Evolutionary conservation across 1,284 basidiomycete species (phyloP), one percentile per base, ranked within the genome.

Genomic region (Spongispora temasekensis): DNA sequence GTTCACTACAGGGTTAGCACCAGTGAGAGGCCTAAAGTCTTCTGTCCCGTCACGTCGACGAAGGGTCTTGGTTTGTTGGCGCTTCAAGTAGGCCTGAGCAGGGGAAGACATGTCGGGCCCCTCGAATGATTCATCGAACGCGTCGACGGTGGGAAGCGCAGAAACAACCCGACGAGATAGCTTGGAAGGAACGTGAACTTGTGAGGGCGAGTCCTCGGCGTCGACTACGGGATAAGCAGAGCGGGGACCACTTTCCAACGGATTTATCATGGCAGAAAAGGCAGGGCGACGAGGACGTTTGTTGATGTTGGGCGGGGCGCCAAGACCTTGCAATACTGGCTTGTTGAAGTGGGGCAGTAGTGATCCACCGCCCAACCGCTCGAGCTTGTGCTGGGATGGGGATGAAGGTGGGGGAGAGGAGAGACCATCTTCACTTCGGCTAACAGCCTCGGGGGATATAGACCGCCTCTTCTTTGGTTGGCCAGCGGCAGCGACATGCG

Each of bases 21-120:
- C 86, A 15, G 87, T 87, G 19, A 88, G 72, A 19, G 89, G 88
- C 58, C 86, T 79, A 67, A 92, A 88, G 70, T 91, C 88, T 54
- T 92, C 90, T 23, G 88, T 91, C 17, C 90, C 90, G 68, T 92
- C 90, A 66, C 89, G 85, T 48, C 90, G 79, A 50, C 90, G 80
- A 61, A 92, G 81, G 0, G 89, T 89, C 77, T 85, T 89, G 27
- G 84, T 80, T 62, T 89, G 86, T 61, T 91, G 90, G 42, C 89
- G 83, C 66, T 85, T 86, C 2, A 88, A 83, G 69, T 92, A 91
- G 9, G 89, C 88, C 66, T 89, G 86, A 46, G 89, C 90, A 42
- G 90, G 90, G 1, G 89, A 90, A 40, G 88, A 90, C 81, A 84
- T 82, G 64, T 89, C 88, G 19, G 80, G 78, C 15, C 79, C 83